These are phyloP conservation scores for Coemansia sp. DNA, from an alignment of 192 early-diverging fungal genomes.

Conservation along the genomic window DNA sequence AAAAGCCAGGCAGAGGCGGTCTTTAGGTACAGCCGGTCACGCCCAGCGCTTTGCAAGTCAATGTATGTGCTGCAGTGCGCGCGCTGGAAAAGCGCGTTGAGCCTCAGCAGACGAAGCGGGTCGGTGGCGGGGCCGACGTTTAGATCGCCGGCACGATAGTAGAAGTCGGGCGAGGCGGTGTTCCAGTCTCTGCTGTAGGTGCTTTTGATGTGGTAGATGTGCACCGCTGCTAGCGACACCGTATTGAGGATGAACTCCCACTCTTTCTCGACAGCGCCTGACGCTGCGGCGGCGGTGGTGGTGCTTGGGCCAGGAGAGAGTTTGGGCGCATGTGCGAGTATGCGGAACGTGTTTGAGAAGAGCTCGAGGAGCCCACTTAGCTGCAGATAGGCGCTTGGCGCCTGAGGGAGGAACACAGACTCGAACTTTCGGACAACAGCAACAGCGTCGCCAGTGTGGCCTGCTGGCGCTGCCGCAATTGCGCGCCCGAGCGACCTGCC, in stretches of 20 bases:
- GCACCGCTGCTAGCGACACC: constrained; percentile 32
- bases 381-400: constrained; percentile 43
- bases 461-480: background rate
- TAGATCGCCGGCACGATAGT: constrained; percentile 41
- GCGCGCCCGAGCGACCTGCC: constrained; percentile 19
- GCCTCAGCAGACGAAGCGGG: constrained; percentile 33
- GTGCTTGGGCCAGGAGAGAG: background rate
- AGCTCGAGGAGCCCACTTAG: constrained; percentile 48
- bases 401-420: constrained; percentile 27
- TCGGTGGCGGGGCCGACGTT: constrained; percentile 51
- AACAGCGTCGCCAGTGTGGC: background rate
- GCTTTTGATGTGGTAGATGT: constrained; percentile 47
- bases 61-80: constrained; percentile 40
- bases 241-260: constrained; percentile 25
- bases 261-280: constrained; percentile 6
- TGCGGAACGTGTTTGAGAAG: constrained; percentile 31
- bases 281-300: background rate
- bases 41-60: constrained; percentile 26
- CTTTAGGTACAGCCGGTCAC: constrained; percentile 41
- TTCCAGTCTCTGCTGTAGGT: constrained; percentile 50
- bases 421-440: constrained; percentile 28
- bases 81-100: constrained; percentile 37
- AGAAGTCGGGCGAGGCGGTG: constrained; percentile 23
- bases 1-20: constrained; percentile 42
- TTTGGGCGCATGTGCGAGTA: constrained; percentile 11